These are phyloP conservation scores for Trichophaea hybrida DNA, from an alignment of 2,329 filamentous ascomycete genomes.

Conservation along the genomic window DNA sequence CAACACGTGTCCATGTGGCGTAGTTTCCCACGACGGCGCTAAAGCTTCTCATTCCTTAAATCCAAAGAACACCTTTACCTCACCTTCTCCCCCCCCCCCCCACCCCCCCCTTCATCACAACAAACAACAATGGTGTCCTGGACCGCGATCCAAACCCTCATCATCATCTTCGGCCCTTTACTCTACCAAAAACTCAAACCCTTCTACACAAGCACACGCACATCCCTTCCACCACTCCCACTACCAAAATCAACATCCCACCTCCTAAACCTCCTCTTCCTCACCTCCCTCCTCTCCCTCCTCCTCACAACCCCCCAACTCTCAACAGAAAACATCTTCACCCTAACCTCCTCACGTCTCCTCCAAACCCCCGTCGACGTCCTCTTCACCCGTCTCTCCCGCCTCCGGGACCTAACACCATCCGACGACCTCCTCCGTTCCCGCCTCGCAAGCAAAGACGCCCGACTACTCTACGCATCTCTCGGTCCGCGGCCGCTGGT, in stretches of 20 bases:
- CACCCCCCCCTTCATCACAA: not conserved
- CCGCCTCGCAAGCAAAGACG: constrained; percentile 56
- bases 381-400: constrained; percentile 61
- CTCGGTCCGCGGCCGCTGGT: constrained; percentile 63
- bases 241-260: constrained; percentile 41
- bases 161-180: constrained; percentile 51
- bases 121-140: not conserved
- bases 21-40: too few relatives aligned
- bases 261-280: constrained; percentile 46
- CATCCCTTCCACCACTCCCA: constrained; percentile 36
- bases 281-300: constrained; percentile 39
- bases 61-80: too few relatives aligned
- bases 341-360: constrained; percentile 60
- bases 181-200: constrained; percentile 51
- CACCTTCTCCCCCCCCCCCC: too few relatives aligned
- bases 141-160: constrained; percentile 27
- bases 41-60: too few relatives aligned
- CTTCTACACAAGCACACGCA: constrained; percentile 43
- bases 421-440: constrained; percentile 50
- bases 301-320: constrained; percentile 52
- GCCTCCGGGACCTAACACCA: constrained; percentile 39
- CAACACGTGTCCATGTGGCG: too few relatives aligned
- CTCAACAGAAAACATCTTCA: constrained; percentile 69
- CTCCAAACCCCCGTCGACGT: constrained; percentile 65
- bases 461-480: constrained; percentile 65